phyloP scores from a whole-genome alignment of 768 basidiomycete species.

The Lanmaoa pseudosensibilis region DNA sequence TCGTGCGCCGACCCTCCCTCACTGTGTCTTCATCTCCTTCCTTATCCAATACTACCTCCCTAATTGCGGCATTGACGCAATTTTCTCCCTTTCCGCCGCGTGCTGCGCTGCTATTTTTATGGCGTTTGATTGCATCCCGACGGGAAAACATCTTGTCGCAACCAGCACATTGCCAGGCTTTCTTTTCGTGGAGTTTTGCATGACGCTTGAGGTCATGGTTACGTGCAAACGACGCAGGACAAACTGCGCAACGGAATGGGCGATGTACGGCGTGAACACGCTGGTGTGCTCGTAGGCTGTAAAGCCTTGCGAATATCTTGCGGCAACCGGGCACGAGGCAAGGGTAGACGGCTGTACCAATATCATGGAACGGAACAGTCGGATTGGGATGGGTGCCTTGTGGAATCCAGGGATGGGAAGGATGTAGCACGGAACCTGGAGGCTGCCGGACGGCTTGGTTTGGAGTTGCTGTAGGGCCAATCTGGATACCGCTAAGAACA shows the following conservation, averaged over 20 bases:
- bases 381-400: conserved; percentile 22
- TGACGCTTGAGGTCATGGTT: conserved; percentile 84
- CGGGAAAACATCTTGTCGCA: conserved; percentile 74
- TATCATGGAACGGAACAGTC: conserved; percentile 42
- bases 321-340: conserved; percentile 65
- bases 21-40: conserved; percentile 38
- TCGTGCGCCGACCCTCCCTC: conserved; percentile 59
- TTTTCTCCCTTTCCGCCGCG: conserved; percentile 50
- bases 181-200: conserved; percentile 65
- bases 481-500: conserved; percentile 75
- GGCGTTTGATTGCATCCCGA: conserved; percentile 78
- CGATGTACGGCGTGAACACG: conserved; percentile 63
- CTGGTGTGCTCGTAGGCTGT: conserved; percentile 70
- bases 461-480: conserved; percentile 42
- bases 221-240: conserved; percentile 75
- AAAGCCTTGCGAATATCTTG: conserved; percentile 70
- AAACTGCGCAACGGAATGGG: conserved; percentile 61
- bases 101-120: conserved; percentile 59
- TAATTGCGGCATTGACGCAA: conserved; percentile 58
- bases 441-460: conserved; percentile 26
- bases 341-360: conserved; percentile 77
- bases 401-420: conserved; percentile 33
- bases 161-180: conserved; percentile 71
- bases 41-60: conserved; percentile 54
- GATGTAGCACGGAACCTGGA: conserved; percentile 35